These are phyloP conservation scores for Exophiala dermatitidis DNA, from an alignment of 2,329 filamentous ascomycete species.

Conservation along the genomic window DNA sequence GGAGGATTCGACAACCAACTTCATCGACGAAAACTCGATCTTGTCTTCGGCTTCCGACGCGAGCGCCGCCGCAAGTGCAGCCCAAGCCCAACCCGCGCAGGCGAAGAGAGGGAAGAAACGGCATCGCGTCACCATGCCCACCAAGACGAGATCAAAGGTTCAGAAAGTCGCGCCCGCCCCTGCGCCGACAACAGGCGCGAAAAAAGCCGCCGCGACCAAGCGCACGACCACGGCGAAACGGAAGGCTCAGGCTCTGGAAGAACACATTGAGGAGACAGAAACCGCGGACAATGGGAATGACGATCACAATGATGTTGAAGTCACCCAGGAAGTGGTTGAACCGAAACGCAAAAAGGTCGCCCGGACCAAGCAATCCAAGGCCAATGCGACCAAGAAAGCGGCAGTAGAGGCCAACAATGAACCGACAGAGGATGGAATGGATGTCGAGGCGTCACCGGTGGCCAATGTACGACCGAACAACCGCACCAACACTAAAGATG, in stretches of 20 bases:
- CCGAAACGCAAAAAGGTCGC: conserved; percentile 5
- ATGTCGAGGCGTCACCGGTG: conserved; percentile 14
- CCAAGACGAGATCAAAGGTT: conserved; percentile 35
- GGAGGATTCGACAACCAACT: conserved; percentile 34
- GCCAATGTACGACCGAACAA: conserved; percentile 13
- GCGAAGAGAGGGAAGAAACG: conserved; percentile 22
- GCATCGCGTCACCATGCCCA: conserved; percentile 27
- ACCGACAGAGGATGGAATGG: conserved; percentile 19
- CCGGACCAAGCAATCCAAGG: not conserved
- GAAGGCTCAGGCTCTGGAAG: conserved; percentile 32
- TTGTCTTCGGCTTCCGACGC: conserved; percentile 24
- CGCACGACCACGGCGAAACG: conserved; percentile 28
- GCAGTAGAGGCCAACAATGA: conserved; percentile 26
- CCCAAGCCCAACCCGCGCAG: conserved; percentile 22
- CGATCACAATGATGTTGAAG: conserved; percentile 27
- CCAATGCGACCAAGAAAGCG: conserved; percentile 29
- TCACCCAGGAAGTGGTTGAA: conserved; percentile 28
- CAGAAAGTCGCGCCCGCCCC: conserved; percentile 34
- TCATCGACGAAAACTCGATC: conserved; percentile 31
- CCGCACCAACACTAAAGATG: conserved; percentile 4
- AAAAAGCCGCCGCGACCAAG: conserved; percentile 34
- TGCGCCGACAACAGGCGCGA: conserved; percentile 39
- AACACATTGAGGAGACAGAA: conserved; percentile 40
- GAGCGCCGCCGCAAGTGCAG: conserved; percentile 16
- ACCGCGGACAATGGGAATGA: conserved; percentile 30